Conservation (phyloP, 2,329 filamentous ascomycete species). For the Neopestalotiopsis clavispora region DNA sequence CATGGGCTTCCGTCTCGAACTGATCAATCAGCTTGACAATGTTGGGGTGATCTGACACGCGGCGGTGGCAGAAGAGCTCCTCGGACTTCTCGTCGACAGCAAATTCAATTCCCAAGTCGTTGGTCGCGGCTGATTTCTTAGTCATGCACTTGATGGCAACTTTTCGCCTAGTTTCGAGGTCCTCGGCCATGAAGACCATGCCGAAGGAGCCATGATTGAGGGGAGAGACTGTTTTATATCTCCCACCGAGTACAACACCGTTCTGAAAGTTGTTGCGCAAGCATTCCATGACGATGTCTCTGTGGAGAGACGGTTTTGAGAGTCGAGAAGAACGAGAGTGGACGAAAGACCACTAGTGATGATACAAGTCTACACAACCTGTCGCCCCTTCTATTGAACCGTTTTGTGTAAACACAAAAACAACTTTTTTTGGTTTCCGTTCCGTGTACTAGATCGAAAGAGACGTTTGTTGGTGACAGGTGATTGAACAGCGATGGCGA, state of each 20-base stretch:
- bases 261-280: conserved; percentile 81
- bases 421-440: conserved; percentile 7
- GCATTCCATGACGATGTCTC: conserved; percentile 72
- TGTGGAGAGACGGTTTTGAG: conserved; percentile 39
- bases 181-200: conserved; percentile 94
- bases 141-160: conserved; percentile 97
- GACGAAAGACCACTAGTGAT: conserved; percentile 29
- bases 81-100: conserved; percentile 83
- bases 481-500: conserved; percentile 9
- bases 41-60: conserved; percentile 81
- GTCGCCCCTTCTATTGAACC: conserved; percentile 32
- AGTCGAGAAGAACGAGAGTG: conserved; percentile 31
- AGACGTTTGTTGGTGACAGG: conserved; percentile 21
- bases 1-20: conserved; percentile 89
- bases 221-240: conserved; percentile 88
- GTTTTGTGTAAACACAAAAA: conserved; percentile 12
- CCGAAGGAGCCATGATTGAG: conserved; percentile 99
- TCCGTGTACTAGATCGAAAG: conserved; percentile 27
- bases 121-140: conserved; percentile 72
- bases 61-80: conserved; percentile 79
- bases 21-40: conserved; percentile 91
- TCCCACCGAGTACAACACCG: conserved; percentile 83
- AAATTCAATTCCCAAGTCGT: conserved; percentile 63
- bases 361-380: conserved; percentile 31
- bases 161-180: conserved; percentile 74